Evolutionary conservation across 2,329 filamentous ascomycete genomes (phyloP).

Genomic region (Apiospora aurea): DNA sequence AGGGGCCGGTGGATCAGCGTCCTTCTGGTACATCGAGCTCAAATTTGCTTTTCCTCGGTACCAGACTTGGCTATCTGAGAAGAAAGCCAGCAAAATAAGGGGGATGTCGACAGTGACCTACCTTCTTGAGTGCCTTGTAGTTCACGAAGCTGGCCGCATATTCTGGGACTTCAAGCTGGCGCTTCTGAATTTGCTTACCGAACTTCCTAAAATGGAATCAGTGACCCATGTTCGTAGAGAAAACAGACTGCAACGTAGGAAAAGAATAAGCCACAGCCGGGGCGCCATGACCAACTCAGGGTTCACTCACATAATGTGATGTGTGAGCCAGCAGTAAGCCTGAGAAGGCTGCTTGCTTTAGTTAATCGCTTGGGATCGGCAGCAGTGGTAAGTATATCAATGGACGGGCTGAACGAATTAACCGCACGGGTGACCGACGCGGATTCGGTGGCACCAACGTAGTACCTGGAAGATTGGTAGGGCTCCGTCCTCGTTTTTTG

Average conservation of each 20-base stretch:
- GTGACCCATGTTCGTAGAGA: slow-evolving; percentile 11
- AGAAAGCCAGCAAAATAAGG: neutral
- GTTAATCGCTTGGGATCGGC: slow-evolving; percentile 27
- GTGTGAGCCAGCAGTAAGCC: slow-evolving; percentile 37
- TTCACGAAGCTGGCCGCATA: slow-evolving; percentile 99
- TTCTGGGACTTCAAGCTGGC: slow-evolving; percentile 98
- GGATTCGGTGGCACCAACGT: slow-evolving; percentile 1
- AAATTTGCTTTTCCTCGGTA: neutral
- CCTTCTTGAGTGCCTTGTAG: slow-evolving; percentile 99
- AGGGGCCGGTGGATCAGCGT: slow-evolving; percentile 17
- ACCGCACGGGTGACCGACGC: neutral
- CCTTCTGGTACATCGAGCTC: neutral
- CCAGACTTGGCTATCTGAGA: no score
- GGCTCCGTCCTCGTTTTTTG: slow-evolving; percentile 6
- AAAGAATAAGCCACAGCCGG: neutral
- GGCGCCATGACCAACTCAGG: slow-evolving; percentile 1
- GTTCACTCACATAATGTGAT: slow-evolving; percentile 46
- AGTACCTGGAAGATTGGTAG: slow-evolving; percentile 12
- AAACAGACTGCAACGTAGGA: slow-evolving; percentile 5
- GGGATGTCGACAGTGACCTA: slow-evolving; percentile 48
- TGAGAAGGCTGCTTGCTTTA: slow-evolving; percentile 35
- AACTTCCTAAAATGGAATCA: slow-evolving; percentile 79
- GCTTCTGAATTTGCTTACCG: slow-evolving; percentile 98
- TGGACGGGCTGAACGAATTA: neutral
- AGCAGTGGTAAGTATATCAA: slow-evolving; percentile 25